Percentiles rank a stretch among this genome's conserved stretches.
phyloP scores from a whole-genome alignment of 1,284 basidiomycete species.

The Vanrija humicola region DNA sequence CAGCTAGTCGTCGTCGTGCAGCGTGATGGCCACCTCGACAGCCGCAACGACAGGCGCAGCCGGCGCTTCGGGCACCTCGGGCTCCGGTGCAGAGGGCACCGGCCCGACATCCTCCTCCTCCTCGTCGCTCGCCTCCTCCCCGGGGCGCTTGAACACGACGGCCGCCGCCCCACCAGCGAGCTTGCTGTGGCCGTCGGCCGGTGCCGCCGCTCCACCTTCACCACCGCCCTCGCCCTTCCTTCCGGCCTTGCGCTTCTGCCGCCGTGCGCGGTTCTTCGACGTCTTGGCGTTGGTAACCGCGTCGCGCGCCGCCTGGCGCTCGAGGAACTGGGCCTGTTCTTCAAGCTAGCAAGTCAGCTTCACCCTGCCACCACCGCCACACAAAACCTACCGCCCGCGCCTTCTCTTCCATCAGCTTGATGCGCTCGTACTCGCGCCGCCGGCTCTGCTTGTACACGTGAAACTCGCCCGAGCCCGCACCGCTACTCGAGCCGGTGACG shows the following conservation, averaged over 20 bases:
- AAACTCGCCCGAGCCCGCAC: slow-evolving; percentile 85
- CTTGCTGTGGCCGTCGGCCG: slow-evolving; percentile 32
- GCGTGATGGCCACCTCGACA: slow-evolving; percentile 34
- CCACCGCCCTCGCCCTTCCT: slow-evolving; percentile 46
- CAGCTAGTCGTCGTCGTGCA: slow-evolving; percentile 45
- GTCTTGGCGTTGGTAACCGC: slow-evolving; percentile 75
- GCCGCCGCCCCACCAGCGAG: slow-evolving; percentile 33
- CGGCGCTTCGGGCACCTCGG: slow-evolving; percentile 2
- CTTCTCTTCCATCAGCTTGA: slow-evolving; percentile 85
- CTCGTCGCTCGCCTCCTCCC: slow-evolving; percentile 30
- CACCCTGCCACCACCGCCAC: background rate
- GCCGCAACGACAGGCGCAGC: background rate
- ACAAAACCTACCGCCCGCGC: slow-evolving; percentile 61
- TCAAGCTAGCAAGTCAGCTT: slow-evolving; percentile 56
- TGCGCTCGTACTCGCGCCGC: slow-evolving; percentile 87
- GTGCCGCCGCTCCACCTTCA: background rate
- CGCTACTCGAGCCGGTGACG: slow-evolving; percentile 88
- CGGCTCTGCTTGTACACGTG: slow-evolving; percentile 97
- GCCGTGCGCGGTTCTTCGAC: slow-evolving; percentile 82
- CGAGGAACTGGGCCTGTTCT: slow-evolving; percentile 63
- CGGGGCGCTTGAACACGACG: slow-evolving; percentile 33
- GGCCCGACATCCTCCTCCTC: slow-evolving; percentile 15
- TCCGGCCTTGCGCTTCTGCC: slow-evolving; percentile 81
- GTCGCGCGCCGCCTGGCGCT: slow-evolving; percentile 61
- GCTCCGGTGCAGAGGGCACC: background rate